Evolutionary conservation across 106 monocot species (phyloP).

Genomic region (Alisma plantagoaquatica): DNA sequence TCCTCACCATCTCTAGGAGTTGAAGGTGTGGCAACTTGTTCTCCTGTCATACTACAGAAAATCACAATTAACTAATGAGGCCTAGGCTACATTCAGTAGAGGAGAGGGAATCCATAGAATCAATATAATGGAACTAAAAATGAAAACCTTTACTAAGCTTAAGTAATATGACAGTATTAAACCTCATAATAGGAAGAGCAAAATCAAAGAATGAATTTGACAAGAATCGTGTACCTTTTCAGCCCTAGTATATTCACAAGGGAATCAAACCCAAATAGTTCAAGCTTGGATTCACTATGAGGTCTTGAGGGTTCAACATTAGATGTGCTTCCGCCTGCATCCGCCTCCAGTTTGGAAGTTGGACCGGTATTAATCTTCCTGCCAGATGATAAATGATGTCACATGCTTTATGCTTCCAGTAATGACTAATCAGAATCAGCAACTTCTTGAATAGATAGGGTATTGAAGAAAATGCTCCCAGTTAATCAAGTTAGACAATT

Average conservation of each 20-base stretch:
- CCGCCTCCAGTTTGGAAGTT: conserved; percentile 14
- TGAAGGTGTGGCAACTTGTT: conserved; percentile 57
- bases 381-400: too few species aligned
- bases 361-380: conserved; percentile 39
- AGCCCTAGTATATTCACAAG: conserved; percentile 94
- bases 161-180: too few species aligned
- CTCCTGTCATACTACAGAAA: conserved; percentile 82
- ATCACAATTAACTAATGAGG: conserved; percentile 1
- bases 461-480: neutral
- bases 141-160: too few species aligned
- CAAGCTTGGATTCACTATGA: conserved; percentile 73
- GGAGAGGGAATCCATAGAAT: too few species aligned
- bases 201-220: neutral
- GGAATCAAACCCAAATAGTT: conserved; percentile 96
- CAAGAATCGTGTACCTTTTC: conserved; percentile 37
- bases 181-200: too few species aligned
- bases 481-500: neutral
- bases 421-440: neutral
- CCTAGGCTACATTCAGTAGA: too few species aligned
- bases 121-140: too few species aligned
- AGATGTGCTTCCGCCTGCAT: conserved; percentile 8
- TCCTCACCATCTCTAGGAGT: conserved; percentile 83
- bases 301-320: neutral
- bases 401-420: too few species aligned
- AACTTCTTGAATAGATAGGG: conserved; percentile 1